phyloP scores from a whole-genome alignment of 345 rosid species.

The Bruguiera parviflora region DNA sequence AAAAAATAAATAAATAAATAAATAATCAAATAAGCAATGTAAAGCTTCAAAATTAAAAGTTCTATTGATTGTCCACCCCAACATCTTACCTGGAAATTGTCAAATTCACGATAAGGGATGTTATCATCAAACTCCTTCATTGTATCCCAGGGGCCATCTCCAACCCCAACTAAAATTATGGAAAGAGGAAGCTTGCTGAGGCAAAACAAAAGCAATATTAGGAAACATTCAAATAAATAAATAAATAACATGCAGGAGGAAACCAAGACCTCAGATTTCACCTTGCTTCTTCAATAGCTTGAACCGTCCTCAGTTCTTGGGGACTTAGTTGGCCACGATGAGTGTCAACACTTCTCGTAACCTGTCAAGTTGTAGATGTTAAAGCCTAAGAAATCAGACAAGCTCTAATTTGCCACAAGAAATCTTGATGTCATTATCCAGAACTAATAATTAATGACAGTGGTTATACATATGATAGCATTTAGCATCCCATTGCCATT shows the following conservation, averaged over 20 bases:
- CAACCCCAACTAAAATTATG: conserved; percentile 32
- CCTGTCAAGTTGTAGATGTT: conserved; percentile 1
- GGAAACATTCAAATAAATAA: background rate
- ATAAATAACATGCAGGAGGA: background rate
- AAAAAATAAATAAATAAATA: background rate
- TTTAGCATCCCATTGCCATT: background rate
- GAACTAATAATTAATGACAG: background rate
- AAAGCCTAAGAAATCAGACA: background rate
- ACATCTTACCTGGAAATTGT: conserved; percentile 28
- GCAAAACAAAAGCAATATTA: background rate
- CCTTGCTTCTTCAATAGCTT: conserved; percentile 32
- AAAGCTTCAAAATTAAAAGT: background rate
- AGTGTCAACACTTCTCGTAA: conserved; percentile 29
- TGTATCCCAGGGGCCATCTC: conserved; percentile 37
- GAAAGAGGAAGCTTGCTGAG: conserved; percentile 33
- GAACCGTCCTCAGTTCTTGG: conserved; percentile 30
- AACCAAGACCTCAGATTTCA: background rate
- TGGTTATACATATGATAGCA: background rate
- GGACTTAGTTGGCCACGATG: conserved; percentile 27
- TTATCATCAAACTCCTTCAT: conserved; percentile 36
- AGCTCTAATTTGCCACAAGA: too few species aligned
- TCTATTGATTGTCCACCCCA: background rate
- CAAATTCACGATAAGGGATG: conserved; percentile 31
- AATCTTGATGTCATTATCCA: background rate
- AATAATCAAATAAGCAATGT: background rate